Conservation (phyloP, 192 early-diverging fungal genomes). For the Fimicolochytrium jonesii region DNA sequence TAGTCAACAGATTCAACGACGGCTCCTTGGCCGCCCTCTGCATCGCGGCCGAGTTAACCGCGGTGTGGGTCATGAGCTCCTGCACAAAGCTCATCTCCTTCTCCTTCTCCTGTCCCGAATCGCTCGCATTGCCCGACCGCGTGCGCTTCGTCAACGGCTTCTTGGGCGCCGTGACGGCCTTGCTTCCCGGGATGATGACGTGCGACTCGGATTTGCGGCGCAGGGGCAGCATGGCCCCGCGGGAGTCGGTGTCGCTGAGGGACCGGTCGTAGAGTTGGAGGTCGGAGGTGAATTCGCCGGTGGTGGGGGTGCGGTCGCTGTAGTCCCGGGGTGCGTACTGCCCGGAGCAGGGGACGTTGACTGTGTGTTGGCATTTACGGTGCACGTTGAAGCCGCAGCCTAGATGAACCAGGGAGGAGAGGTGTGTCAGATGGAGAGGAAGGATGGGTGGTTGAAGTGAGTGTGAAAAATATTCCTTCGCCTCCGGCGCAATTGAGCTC, state of each 20-base stretch:
- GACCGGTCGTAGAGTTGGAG: neutral
- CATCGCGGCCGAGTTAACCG: conserved; percentile 32
- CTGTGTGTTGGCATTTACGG: conserved; percentile 42
- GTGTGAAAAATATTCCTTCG: too few relatives aligned
- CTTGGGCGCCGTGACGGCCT: conserved; percentile 7
- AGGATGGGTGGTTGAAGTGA: too few relatives aligned
- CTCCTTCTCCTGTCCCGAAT: too few relatives aligned
- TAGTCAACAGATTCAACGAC: conserved; percentile 59
- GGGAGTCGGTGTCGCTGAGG: neutral
- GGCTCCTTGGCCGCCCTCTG: conserved; percentile 43
- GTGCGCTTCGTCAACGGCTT: conserved; percentile 20
- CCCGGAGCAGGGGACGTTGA: conserved; percentile 13
- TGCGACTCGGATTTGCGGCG: conserved; percentile 3
- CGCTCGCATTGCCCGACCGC: neutral
- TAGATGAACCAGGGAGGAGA: neutral
- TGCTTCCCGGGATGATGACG: conserved; percentile 16
- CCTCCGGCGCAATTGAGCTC: too few relatives aligned
- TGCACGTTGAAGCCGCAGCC: conserved; percentile 41
- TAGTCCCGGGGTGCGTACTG: conserved; percentile 6
- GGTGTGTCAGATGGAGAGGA: too few relatives aligned
- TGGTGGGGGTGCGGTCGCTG: neutral
- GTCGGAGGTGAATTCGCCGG: neutral
- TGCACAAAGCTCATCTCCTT: conserved; percentile 23
- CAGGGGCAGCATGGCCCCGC: neutral
- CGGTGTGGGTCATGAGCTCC: conserved; percentile 45